Conservation (phyloP, 2,329 filamentous ascomycete genomes). For the Allantophomopsis cytisporea region DNA sequence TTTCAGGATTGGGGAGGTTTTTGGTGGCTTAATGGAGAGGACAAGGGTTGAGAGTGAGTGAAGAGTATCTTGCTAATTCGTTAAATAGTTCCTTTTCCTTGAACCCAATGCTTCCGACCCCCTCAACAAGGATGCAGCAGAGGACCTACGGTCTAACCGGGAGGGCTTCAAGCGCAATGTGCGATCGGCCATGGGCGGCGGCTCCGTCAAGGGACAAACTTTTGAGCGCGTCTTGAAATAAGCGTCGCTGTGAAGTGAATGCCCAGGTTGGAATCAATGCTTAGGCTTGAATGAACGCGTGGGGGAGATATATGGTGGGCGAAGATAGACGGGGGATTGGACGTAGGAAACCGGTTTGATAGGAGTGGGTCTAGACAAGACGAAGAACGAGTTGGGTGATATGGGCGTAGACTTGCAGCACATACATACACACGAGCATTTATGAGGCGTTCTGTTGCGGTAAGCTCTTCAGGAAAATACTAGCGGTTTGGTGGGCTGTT, state of each 20-base stretch:
- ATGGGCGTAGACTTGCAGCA: slow-evolving; percentile 37
- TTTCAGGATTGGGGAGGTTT: not conserved
- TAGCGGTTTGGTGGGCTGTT: too few species aligned
- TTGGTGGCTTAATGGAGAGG: too few species aligned
- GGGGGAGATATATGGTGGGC: slow-evolving; percentile 2
- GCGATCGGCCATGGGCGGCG: slow-evolving; percentile 68
- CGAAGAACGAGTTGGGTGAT: slow-evolving; percentile 29
- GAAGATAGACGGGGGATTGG: too few species aligned
- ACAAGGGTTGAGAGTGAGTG: too few species aligned
- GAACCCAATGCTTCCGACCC: slow-evolving; percentile 95
- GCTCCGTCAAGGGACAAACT: slow-evolving; percentile 52
- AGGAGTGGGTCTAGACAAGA: too few species aligned
- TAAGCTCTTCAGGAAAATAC: too few species aligned
- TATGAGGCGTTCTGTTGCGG: too few species aligned
- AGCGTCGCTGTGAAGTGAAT: slow-evolving; percentile 7
- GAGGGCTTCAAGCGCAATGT: slow-evolving; percentile 92
- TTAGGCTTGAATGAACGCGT: slow-evolving; percentile 4
- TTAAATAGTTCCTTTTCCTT: slow-evolving; percentile 75
- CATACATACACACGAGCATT: too few species aligned
- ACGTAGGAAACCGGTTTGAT: too few species aligned
- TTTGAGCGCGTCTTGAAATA: slow-evolving; percentile 74
- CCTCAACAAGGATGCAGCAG: slow-evolving; percentile 95
- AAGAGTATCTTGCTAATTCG: not conserved
- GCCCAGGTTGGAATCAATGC: too few species aligned
- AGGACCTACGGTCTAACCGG: slow-evolving; percentile 74